Conservation (phyloP, 345 rosid genomes). For the Populus pruinosa region DNA sequence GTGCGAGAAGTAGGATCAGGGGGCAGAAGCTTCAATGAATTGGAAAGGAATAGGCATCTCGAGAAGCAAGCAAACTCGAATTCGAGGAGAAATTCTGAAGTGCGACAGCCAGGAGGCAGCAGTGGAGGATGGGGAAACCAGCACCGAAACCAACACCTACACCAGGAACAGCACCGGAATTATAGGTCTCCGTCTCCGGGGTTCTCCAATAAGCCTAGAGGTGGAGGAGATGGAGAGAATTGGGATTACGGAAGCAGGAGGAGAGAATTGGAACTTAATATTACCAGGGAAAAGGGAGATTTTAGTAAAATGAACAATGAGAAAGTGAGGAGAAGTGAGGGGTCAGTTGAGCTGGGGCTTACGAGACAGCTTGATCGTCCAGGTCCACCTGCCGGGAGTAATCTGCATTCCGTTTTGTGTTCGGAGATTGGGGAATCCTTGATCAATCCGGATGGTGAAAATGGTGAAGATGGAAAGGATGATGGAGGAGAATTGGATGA, state of each 20-base stretch:
- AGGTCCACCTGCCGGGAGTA: constrained; percentile 53
- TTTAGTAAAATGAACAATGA: constrained; percentile 25
- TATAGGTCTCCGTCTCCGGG: constrained; percentile 42
- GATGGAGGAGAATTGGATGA: constrained; percentile 42
- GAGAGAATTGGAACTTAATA: constrained; percentile 32
- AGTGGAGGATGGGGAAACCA: constrained; percentile 38
- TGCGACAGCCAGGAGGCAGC: constrained; percentile 20
- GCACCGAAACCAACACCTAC: constrained; percentile 11
- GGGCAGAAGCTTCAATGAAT: constrained; percentile 17
- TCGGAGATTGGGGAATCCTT: constrained; percentile 46
- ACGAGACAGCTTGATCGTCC: constrained; percentile 61
- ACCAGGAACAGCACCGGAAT: constrained; percentile 3
- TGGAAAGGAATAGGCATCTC: constrained; percentile 36
- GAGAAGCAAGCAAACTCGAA: constrained; percentile 23
- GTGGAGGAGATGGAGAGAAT: constrained; percentile 21
- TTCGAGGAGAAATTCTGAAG: constrained; percentile 33
- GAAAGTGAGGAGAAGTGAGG: constrained; percentile 19
- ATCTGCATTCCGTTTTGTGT: constrained; percentile 48
- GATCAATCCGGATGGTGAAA: constrained; percentile 30
- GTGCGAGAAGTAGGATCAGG: constrained; percentile 22
- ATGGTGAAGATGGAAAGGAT: constrained; percentile 22
- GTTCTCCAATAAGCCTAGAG: constrained; percentile 33
- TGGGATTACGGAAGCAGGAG: constrained; percentile 32
- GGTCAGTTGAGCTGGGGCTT: constrained; percentile 30
- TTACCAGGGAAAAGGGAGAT: constrained; percentile 27